Conservation (phyloP, 805 yeast species). For the Dipodascus geniculatus region DNA sequence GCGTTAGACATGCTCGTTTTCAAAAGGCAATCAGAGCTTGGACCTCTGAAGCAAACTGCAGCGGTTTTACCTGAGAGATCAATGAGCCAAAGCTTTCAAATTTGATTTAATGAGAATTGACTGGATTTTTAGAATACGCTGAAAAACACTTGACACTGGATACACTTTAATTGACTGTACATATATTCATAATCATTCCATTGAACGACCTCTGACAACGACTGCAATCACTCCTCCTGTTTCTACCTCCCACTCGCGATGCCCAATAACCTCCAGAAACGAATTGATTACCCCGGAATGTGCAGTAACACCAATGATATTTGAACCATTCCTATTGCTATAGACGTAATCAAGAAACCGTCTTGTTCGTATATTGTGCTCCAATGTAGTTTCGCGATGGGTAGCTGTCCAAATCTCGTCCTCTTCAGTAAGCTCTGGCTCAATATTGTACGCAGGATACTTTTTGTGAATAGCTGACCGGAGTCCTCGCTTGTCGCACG, state of each 20-base stretch:
- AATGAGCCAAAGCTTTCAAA: too few relatives aligned
- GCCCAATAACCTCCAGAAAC: slow-evolving; percentile 36
- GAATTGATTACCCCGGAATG: slow-evolving; percentile 42
- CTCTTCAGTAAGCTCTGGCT: slow-evolving; percentile 34
- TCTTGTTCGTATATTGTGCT: slow-evolving; percentile 34
- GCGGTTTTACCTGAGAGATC: too few relatives aligned
- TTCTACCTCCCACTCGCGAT: slow-evolving; percentile 36
- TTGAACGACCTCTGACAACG: slow-evolving; percentile 23
- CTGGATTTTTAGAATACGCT: too few relatives aligned
- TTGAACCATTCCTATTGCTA: slow-evolving; percentile 12
- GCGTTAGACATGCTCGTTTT: too few relatives aligned
- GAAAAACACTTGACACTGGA: too few relatives aligned
- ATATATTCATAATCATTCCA: background rate
- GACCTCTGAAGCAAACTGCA: too few relatives aligned
- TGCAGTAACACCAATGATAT: slow-evolving; percentile 30
- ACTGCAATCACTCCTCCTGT: slow-evolving; percentile 51
- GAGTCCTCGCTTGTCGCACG: slow-evolving; percentile 36
- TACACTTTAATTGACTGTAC: too few relatives aligned
- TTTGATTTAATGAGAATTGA: too few relatives aligned
- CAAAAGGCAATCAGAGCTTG: too few relatives aligned
- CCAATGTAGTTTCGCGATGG: slow-evolving; percentile 34
- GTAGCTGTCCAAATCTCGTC: slow-evolving; percentile 34
- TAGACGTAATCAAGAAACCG: slow-evolving; percentile 28
- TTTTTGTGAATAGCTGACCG: slow-evolving; percentile 29
- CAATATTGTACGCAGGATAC: slow-evolving; percentile 34